Conservation (phyloP, 352 stramenopile species). For the Albugo laibachii region DNA sequence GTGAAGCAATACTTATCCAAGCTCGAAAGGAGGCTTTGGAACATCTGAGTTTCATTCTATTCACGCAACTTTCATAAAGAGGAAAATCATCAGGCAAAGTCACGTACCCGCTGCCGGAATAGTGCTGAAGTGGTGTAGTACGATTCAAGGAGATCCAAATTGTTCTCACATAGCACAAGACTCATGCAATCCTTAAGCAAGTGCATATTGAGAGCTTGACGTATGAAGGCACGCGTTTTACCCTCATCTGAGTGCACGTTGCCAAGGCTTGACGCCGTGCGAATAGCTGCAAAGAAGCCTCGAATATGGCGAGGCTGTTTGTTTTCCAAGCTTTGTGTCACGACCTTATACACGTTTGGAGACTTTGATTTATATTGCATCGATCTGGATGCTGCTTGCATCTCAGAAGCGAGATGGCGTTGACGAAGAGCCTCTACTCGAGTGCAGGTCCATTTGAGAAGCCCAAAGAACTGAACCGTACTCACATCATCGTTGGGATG, state of each 20-base stretch:
- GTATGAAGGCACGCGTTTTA: constrained; percentile 52
- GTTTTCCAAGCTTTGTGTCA: constrained; percentile 46
- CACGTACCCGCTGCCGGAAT: constrained; percentile 27
- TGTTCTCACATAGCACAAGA: constrained; percentile 47
- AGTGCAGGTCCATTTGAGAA: constrained; percentile 74
- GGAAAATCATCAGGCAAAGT: neutral
- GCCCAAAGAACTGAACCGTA: constrained; percentile 71
- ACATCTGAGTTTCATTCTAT: constrained; percentile 48
- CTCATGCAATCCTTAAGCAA: constrained; percentile 44
- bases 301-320: constrained; percentile 49
- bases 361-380: constrained; percentile 1
- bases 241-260: constrained; percentile 56
- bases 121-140: constrained; percentile 68
- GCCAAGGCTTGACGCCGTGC: constrained; percentile 27
- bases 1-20: constrained; percentile 56
- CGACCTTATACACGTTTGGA: constrained; percentile 32
- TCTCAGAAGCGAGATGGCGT: constrained; percentile 40
- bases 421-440: constrained; percentile 48
- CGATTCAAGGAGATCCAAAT: constrained; percentile 48
- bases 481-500: constrained; percentile 22
- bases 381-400: constrained; percentile 18
- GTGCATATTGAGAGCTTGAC: constrained; percentile 70
- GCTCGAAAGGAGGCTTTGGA: constrained; percentile 35
- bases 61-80: neutral
- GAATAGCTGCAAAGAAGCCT: constrained; percentile 39